Evolutionary conservation across 192 early-diverging fungal genomes (phyloP).

Genomic region (Oehlia diaphana): DNA sequence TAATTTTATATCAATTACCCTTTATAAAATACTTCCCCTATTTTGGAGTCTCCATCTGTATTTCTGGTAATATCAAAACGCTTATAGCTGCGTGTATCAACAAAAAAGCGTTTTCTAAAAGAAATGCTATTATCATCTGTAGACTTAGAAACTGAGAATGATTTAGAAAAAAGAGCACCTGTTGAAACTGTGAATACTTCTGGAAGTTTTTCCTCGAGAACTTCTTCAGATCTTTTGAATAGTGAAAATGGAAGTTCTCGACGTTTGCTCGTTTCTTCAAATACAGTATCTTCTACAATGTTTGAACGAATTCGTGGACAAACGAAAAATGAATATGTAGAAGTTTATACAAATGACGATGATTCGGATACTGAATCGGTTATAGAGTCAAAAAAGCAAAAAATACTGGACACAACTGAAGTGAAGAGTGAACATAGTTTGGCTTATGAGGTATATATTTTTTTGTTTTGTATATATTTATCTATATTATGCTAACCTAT

Average conservation of each 20-base stretch:
- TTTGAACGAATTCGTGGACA: background rate
- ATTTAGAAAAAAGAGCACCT: background rate
- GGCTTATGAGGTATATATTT: constrained; percentile 7
- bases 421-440: constrained; percentile 7
- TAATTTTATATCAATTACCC: too few species aligned
- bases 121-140: background rate
- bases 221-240: background rate
- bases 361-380: background rate
- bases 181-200: background rate
- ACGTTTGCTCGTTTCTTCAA: background rate
- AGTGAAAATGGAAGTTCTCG: background rate
- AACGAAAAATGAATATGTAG: constrained; percentile 4
- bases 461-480: background rate
- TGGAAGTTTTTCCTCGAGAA: background rate
- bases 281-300: background rate
- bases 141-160: background rate
- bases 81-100: too few species aligned
- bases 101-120: background rate
- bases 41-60: too few species aligned
- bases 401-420: background rate
- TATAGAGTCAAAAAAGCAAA: background rate
- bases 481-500: background rate
- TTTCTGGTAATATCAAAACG: too few species aligned
- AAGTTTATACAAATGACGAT: background rate
- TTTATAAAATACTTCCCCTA: too few species aligned